Evolutionary conservation across 2,329 filamentous ascomycete genomes (phyloP), one percentile per base, ranked within the genome.

Genomic region (Pezicula carpinea): DNA sequence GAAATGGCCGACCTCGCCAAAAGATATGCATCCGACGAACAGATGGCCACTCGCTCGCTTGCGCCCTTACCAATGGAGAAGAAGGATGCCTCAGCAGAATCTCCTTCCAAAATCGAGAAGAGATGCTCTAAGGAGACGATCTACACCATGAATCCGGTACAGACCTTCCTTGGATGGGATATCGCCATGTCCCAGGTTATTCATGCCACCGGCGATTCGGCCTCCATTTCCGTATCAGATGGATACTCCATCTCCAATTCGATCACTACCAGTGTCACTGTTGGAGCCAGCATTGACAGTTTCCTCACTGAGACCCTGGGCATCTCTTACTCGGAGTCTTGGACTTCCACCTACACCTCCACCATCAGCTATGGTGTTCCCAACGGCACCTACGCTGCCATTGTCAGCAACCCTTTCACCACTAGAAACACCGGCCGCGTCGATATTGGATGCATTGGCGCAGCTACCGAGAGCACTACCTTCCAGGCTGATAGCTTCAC

Each of bases 151-250:
- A 39, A 55, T 18, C 52, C 51, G 5, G 56, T 58, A 21, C 44
- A 50, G 3, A 56, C 54, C 29, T 70, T 69, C 53, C 55, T 66
- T 18, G 66, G 66, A 54, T 69, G 67, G 67, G 68, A 70, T 46
- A 56, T 66, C 1, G 55, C 55, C 39, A 66, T 69, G 55, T 69
- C 67, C 13, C 57, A 60, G 17, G 61, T 69, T 8, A 53, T 65
- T 13, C 58, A 59, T 40, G 63, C 64, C 6, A 56, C 52, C 7
- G 60, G 59, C 6, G 59, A 54, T 18, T 55, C 41, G 3, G 57
- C 64, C 34, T 50, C 45, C n/a, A 61, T 70, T 8, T 46, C 64
- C 2, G 54, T 65, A 6, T 55, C 56, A 19, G 46, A 57, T n/a
- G 68, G 68, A 11, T 68, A 63, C 56, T 51, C 52, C 4, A 53